phyloP scores from a whole-genome alignment of 176 grass and related monocot species.

The Lolium rigidum region DNA sequence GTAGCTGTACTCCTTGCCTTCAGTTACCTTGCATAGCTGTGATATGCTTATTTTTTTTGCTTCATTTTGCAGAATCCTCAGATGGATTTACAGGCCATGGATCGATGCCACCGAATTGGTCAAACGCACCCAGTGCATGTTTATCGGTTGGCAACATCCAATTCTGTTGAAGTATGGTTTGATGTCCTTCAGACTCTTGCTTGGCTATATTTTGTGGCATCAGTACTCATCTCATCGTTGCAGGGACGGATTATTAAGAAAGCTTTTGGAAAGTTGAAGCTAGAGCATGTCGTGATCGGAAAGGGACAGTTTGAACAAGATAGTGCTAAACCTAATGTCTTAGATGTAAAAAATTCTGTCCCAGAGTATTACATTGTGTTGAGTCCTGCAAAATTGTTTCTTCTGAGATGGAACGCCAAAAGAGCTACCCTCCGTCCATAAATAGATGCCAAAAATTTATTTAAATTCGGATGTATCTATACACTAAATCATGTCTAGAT shows the following conservation, averaged over 20 bases:
- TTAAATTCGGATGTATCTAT: no score
- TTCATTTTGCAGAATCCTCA: constrained; percentile 85
- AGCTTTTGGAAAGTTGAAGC: constrained; percentile 89
- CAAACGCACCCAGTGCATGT: constrained; percentile 90
- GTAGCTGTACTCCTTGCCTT: background rate
- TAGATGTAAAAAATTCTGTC: constrained; percentile 50
- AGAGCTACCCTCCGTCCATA: no score
- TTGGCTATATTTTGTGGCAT: background rate
- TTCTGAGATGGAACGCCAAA: background rate
- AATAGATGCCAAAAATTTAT: no score
- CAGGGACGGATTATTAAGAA: constrained; percentile 90
- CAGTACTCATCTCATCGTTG: constrained; percentile 20
- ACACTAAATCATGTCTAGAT: no score
- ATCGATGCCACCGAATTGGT: constrained; percentile 97
- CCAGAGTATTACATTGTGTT: background rate
- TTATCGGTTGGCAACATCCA: constrained; percentile 86
- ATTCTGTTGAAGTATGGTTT: constrained; percentile 83
- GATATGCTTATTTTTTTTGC: background rate
- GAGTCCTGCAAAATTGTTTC: background rate
- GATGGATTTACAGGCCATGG: constrained; percentile 99
- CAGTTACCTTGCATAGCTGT: background rate
- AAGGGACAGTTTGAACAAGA: constrained; percentile 94
- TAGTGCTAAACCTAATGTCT: constrained; percentile 56
- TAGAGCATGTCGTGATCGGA: constrained; percentile 93
- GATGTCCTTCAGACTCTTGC: constrained; percentile 13